A percentile compares a stretch with the other conserved stretches of the same genome.
Conservation (phyloP, 2,329 filamentous ascomycete genomes). For the Lasiodiplodia citricola region DNA sequence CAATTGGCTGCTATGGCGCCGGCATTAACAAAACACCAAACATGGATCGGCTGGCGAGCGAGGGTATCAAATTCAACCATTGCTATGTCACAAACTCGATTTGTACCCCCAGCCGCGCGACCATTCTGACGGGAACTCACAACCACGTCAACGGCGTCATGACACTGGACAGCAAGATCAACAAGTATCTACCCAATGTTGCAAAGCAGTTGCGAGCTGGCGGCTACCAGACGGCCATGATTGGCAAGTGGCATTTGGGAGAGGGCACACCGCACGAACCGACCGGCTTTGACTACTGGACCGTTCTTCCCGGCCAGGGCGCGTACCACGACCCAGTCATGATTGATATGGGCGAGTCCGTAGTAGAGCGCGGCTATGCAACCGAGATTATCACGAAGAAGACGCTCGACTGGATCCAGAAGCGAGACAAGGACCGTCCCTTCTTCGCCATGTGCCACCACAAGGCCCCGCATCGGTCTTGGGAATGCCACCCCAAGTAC, state of each 20-base stretch:
- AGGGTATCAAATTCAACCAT: conserved; percentile 59
- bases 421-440: conserved; percentile 42
- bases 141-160: conserved; percentile 61
- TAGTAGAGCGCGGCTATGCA: conserved; percentile 51
- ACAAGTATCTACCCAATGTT: conserved; percentile 58
- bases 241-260: conserved; percentile 62
- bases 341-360: conserved; percentile 47
- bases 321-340: conserved; percentile 59
- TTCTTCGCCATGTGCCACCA: conserved; percentile 65
- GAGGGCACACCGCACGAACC: conserved; percentile 55
- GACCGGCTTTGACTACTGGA: conserved; percentile 59
- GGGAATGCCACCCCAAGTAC: conserved; percentile 59
- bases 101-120: conserved; percentile 58
- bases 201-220: conserved; percentile 56
- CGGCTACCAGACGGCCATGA: conserved; percentile 59
- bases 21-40: conserved; percentile 60
- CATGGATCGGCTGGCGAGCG: conserved; percentile 55
- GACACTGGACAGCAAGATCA: conserved; percentile 57
- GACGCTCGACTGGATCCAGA: conserved; percentile 50
- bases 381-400: conserved; percentile 61
- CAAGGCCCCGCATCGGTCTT: conserved; percentile 60
- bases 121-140: conserved; percentile 57
- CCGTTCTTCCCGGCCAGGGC: conserved; percentile 58
- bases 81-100: conserved; percentile 62
- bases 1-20: conserved; percentile 56